Evolutionary conservation across 495 filamentous ascomycete genomes (phyloP), one percentile per base, ranked within the genome.

Genomic region (Apodospora peruviana): DNA sequence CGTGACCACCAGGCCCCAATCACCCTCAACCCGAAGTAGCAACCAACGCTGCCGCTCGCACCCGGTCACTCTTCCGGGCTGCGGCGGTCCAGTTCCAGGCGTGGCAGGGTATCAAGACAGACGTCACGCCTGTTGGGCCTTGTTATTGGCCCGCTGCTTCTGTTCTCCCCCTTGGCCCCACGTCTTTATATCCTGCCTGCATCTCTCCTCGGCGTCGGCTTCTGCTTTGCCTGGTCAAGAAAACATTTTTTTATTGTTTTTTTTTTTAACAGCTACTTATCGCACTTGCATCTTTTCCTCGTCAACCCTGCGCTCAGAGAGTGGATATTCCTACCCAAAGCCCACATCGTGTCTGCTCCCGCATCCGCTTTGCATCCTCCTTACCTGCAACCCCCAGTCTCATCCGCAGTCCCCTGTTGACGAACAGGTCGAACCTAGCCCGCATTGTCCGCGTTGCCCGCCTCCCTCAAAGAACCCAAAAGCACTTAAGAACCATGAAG

Each of bases 401-500:
- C 46, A 24, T 34, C 32, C 32, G 36, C 17, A 20, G n/a, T 9
- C 21, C 40, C 21, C 29, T 57, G 53, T 52, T 47, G 41, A 46
- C 59, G 42, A 44, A 43, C 59, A 48, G 48, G 49, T 49, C 56
- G 37, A 51, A 48, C 45, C 17, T 44, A 45, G 34, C 49, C 53
- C 37, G 17, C 37, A 29, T 40, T 37, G 37, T 20, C 55, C 10
- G 39, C 39, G 41, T 16, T 40, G 21, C 43, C 39, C 43, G 21
- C 36, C 47, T 40, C 14, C 27, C 27, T 32, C 27, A 32, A 32
- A 32, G 27, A 14, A 32, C 14, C 27, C 51, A 35, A 47, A 61
- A 54, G 40, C 48, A 59, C 52, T 65, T 73, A 73, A 75, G 63
- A 69, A 72, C 67, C 65, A 76, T 73, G 67, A 61, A 57, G 61